Base-by-base conservation (phyloP, 371 early-diverging fungal genomes). In the Mortierella sp. region DNA sequence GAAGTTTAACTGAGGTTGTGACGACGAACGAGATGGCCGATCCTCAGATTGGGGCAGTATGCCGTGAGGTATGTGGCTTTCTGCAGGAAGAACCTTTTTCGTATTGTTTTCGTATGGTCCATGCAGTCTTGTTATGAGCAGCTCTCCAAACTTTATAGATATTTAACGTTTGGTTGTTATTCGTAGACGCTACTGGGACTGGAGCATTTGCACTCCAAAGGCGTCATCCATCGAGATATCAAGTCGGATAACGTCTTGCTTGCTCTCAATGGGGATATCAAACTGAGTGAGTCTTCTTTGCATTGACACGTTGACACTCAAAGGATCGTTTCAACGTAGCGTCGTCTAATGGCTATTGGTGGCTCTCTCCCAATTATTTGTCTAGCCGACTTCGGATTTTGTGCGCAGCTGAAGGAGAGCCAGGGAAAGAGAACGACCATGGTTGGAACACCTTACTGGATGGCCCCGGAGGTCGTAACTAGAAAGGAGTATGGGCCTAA, bases 191-290 rank as follows among this genome's bases (percentile, higher is more conserved):
- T 98, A 39, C 83, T 95, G 60, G 99, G 96, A 11, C 80, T 99
- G 50, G 87, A 85, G 60, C 97, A 96, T 80, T 81, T 99, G 59
- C 99, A 99, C 67, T 90, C 92, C 9, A 92, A 94, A 68, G 93
- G 95, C 30, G 94, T 99, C 28, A 97, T 98, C 71, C 98, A 98
- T 80, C 87, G 99, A 59, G 98, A 99, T 81, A 95, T 99, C 83
- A 98, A 98, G 84, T 93, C 95, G 59, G 98, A 98, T 79, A 99
- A 99, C 79, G 88, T 99, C 31, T 81, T 98, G 49, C 80, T 99
- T 24, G 87, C 91, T 24, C 61, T 90, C 67, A 89, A 90, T 68
- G 98, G 98, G 47, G 91, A 94, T 53, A 90, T 99, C 61, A 99
- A 97, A 82, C 84, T 97, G 55, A 95, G 92, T 81, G 87, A 84